These are phyloP conservation scores for Lasiosphaeria miniovina DNA, from an alignment of 495 filamentous ascomycete genomes.

Conservation along the genomic window DNA sequence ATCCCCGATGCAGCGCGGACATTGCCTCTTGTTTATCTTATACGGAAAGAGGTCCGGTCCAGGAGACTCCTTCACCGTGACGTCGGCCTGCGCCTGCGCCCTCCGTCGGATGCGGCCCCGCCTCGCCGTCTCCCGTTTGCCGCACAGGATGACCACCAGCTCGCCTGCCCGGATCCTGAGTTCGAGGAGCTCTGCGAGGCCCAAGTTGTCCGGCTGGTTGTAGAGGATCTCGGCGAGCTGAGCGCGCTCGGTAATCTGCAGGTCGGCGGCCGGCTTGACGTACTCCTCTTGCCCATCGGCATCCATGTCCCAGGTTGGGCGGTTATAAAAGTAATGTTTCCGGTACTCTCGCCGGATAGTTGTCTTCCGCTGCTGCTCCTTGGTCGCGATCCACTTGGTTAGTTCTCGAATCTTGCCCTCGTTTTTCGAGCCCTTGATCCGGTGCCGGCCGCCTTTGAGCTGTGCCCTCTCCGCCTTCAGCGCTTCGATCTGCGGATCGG, in stretches of 20 bases:
- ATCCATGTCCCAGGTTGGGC: constrained; percentile 28
- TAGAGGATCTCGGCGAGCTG: neutral
- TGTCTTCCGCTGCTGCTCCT: constrained; percentile 9
- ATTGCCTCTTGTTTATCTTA: constrained; percentile 1
- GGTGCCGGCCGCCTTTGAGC: constrained; percentile 20
- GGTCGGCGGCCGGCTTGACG: neutral
- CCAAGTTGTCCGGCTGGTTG: constrained; percentile 1
- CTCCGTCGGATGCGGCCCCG: neutral
- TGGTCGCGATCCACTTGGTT: constrained; percentile 8
- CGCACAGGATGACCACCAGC: neutral
- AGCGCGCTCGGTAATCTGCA: neutral
- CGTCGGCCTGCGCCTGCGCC: neutral
- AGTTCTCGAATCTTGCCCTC: constrained; percentile 11
- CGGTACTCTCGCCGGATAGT: constrained; percentile 15
- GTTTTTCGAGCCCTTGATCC: constrained; percentile 11
- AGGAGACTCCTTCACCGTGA: neutral
- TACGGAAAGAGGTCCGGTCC: neutral
- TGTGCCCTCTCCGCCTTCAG: constrained; percentile 15
- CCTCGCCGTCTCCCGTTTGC: neutral
- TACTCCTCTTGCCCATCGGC: neutral
- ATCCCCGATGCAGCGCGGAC: neutral
- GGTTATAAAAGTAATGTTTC: constrained; percentile 23
- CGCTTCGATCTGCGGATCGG: constrained; percentile 18
- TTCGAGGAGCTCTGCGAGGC: neutral
- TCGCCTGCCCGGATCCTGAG: neutral